Evolutionary conservation across 371 early-diverging fungal genomes (phyloP).

Genomic region (Fennellomyces sp.): DNA sequence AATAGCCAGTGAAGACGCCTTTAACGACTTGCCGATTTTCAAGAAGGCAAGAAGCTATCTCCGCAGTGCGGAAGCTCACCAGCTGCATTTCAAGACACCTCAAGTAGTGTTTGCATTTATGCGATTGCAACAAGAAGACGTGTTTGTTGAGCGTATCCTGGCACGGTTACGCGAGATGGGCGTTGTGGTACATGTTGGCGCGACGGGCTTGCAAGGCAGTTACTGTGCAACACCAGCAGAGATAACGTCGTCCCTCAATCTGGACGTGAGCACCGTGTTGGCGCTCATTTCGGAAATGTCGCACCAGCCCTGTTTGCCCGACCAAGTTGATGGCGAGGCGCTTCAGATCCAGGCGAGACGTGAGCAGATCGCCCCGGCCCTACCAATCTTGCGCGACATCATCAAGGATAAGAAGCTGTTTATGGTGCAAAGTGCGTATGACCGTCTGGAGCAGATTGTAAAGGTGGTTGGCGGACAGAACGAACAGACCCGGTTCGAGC

Average conservation of each 20-base stretch:
- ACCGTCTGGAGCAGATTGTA: slow-evolving; percentile 48
- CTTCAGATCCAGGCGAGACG: slow-evolving; percentile 51
- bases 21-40: slow-evolving; percentile 50
- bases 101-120: slow-evolving; percentile 60
- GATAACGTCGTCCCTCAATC: slow-evolving; percentile 41
- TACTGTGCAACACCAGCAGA: background rate
- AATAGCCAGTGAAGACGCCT: slow-evolving; percentile 6
- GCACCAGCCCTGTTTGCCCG: slow-evolving; percentile 40
- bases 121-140: slow-evolving; percentile 38
- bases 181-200: slow-evolving; percentile 23
- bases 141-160: slow-evolving; percentile 40
- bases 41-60: slow-evolving; percentile 51
- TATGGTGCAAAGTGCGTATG: slow-evolving; percentile 51
- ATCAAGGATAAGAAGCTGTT: slow-evolving; percentile 38
- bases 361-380: slow-evolving; percentile 37
- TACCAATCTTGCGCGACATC: slow-evolving; percentile 39
- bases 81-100: slow-evolving; percentile 53
- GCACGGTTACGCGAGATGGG: slow-evolving; percentile 40
- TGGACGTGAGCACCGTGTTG: slow-evolving; percentile 61
- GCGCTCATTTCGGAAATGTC: slow-evolving; percentile 53
- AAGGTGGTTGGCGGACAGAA: slow-evolving; percentile 50
- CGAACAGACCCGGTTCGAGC: slow-evolving; percentile 44
- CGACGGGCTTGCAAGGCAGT: slow-evolving; percentile 1
- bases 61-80: slow-evolving; percentile 48
- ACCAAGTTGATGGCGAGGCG: slow-evolving; percentile 47